These are phyloP conservation scores for Paraphoma chrysanthemicola DNA, from an alignment of 2,329 filamentous ascomycete genomes.

Conservation along the genomic window DNA sequence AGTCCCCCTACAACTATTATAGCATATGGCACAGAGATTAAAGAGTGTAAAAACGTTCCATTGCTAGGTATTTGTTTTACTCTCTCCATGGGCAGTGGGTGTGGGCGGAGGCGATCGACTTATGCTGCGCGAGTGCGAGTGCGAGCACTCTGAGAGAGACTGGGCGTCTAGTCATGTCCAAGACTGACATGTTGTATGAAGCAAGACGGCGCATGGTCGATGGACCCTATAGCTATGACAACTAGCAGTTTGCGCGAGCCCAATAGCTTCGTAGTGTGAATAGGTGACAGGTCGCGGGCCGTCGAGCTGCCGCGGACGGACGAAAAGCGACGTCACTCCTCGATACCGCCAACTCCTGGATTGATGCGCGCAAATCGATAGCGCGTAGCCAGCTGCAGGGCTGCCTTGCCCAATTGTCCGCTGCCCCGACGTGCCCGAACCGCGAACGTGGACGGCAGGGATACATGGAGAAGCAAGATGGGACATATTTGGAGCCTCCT, in stretches of 20 bases:
- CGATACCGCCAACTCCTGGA: conserved; percentile 3
- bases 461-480: neutral
- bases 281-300: neutral
- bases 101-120: too few relatives aligned
- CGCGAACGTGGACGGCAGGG: conserved; percentile 3
- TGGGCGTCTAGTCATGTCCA: too few relatives aligned
- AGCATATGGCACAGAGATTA: too few relatives aligned
- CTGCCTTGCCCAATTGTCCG: neutral
- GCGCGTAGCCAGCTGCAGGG: neutral
- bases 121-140: too few relatives aligned
- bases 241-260: too few relatives aligned
- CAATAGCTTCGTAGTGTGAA: neutral
- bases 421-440: neutral
- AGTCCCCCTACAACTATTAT: too few relatives aligned
- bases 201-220: neutral
- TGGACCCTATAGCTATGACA: neutral
- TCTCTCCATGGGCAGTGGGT: too few relatives aligned
- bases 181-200: too few relatives aligned
- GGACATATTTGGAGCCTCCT: conserved; percentile 6
- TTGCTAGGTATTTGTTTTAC: too few relatives aligned
- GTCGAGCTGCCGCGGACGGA: conserved; percentile 3
- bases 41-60: too few relatives aligned
- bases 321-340: conserved; percentile 14
- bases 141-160: too few relatives aligned
- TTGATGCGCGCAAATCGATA: conserved; percentile 4